Evolutionary conservation across 805 yeast genomes (phyloP).

Genomic region (Scheffersomyces lignosus): DNA sequence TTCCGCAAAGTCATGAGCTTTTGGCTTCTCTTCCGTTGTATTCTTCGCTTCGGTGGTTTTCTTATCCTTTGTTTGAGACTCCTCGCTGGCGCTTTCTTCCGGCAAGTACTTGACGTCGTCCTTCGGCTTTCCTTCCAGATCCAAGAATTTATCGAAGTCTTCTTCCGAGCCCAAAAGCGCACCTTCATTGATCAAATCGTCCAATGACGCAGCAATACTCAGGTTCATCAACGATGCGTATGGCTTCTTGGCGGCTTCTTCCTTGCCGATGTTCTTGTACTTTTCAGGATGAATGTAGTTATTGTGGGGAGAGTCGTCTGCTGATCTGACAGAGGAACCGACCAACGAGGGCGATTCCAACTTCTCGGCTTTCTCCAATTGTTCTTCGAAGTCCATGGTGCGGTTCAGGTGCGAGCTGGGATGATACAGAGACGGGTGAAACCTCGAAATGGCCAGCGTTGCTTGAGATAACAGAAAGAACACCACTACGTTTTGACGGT

Average conservation of each 20-base stretch:
- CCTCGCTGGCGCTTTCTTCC: not conserved
- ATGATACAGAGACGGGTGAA: no score
- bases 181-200: constrained; percentile 49
- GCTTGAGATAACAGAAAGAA: no score
- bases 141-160: constrained; percentile 52
- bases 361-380: constrained; percentile 52
- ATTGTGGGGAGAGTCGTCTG: constrained; percentile 46
- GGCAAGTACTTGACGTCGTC: constrained; percentile 39
- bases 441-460: no score
- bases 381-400: constrained; percentile 52
- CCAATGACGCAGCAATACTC: constrained; percentile 53
- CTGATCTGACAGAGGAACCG: constrained; percentile 51
- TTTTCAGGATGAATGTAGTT: constrained; percentile 48
- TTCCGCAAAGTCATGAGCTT: not conserved
- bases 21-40: not conserved
- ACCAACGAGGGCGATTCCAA: constrained; percentile 51
- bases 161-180: constrained; percentile 51
- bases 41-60: constrained; percentile 9
- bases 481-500: no score
- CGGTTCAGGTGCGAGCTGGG: no score
- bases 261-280: constrained; percentile 25
- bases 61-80: constrained; percentile 7
- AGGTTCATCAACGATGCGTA: constrained; percentile 9
- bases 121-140: constrained; percentile 53
- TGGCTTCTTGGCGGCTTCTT: constrained; percentile 8